Base-by-base conservation (phyloP, 345 rosid genomes). In the Sisymbrium irio region DNA sequence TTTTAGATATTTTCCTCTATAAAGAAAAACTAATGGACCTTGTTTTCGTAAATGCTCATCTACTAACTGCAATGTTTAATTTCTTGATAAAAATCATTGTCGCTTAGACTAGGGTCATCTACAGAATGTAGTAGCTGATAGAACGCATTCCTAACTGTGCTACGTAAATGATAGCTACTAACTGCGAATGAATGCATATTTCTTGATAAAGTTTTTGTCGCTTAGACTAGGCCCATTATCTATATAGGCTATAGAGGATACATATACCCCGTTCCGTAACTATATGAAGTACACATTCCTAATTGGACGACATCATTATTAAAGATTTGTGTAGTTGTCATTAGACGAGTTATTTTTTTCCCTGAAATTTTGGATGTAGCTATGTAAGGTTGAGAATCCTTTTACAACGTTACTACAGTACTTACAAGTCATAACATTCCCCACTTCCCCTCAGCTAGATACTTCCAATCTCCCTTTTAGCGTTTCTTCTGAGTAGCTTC, bases 1-100 rank as follows among this genome's bases (percentile, higher is more conserved):
- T 20, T 50, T 6, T 12, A 2, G 11, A 17, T 4, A 33, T 47
- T 32, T 8, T 25, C 45, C 7, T 18, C 6, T 53, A 18, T 22
- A 33, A 39, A 33, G 5, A 12, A 4, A 10, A 49, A 13, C 9
- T 13, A 61, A 18, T 55, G 73, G 42, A 19, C 54, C 20, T 14
- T 14, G 36, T 68, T 54, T 41, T 42, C 10, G 64, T 68, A 68
- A 68, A 69, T 57, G 55, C 73, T 64, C 30, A 69, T 32, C 73
- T 56, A 56, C 73, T 56, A 30, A 56, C 64, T 56, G 63, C 28
- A n/a, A 42, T 55, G 11, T 35, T 40, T 55, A 39, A 27, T 37
- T 41, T 67, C 18, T 66, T 50, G 35, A 37, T 35, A 10, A 51
- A 25, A 51, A 39, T 51, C 32, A 69, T 18, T 68, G 54, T 18